A percentile compares a stretch with the other conserved stretches of the same genome.
Conservation (phyloP, 192 early-diverging fungal species). For the Mortierella claussenii region DNA sequence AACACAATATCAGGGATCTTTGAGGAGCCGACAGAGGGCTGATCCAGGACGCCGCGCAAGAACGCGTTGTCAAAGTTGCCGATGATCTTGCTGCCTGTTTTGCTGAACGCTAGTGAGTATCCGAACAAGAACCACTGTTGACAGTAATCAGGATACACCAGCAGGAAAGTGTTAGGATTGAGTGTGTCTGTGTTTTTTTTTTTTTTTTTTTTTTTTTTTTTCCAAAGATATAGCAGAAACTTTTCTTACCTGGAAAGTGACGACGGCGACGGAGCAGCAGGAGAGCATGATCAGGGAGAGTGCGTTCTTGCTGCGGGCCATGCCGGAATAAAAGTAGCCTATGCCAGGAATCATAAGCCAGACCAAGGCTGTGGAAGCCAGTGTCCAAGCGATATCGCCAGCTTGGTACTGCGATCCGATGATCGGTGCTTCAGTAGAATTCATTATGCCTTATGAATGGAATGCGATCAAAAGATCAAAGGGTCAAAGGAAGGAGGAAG, state of each 20-base stretch:
- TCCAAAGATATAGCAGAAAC: no score
- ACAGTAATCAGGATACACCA: no score
- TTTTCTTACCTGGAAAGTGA: constrained; percentile 73
- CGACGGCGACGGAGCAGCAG: constrained; percentile 82
- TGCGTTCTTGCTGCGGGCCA: constrained; percentile 93
- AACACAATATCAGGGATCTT: constrained; percentile 83
- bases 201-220: no score
- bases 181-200: no score
- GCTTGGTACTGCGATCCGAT: constrained; percentile 35
- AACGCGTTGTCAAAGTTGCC: constrained; percentile 85
- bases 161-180: no score
- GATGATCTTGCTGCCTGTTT: constrained; percentile 76
- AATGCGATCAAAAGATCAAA: no score
- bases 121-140: constrained; percentile 89
- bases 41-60: constrained; percentile 61
- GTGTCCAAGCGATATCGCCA: constrained; percentile 76
- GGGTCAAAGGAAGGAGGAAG: no score
- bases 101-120: constrained; percentile 88
- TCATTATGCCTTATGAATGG: no score
- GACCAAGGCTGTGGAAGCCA: constrained; percentile 79
- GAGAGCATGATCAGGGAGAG: constrained; percentile 91
- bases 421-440: background rate
- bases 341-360: constrained; percentile 97
- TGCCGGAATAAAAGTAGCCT: constrained; percentile 96
- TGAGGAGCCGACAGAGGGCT: constrained; percentile 65